A percentile compares a stretch with the other conserved stretches of the same genome.
Evolutionary conservation across 306 rosid genomes (phyloP).

Genomic region (Lupinus albus): DNA sequence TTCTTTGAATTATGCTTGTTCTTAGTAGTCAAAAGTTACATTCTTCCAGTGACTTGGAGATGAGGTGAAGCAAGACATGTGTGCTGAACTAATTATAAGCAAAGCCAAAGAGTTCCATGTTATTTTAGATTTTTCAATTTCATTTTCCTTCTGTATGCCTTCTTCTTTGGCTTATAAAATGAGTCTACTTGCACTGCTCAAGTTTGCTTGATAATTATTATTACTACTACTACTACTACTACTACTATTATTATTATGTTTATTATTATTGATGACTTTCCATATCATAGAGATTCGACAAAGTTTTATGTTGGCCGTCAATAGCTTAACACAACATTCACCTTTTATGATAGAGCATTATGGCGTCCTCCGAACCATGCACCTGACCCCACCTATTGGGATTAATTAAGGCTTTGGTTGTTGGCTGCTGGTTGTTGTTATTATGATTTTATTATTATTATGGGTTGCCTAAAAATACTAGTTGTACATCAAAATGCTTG

Average conservation of each 20-base stretch:
- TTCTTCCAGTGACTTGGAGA: conserved; percentile 26
- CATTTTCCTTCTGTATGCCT: conserved; percentile 18
- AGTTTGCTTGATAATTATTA: background rate
- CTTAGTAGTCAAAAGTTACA: conserved; percentile 2
- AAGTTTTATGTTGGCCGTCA: no score
- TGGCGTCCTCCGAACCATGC: no score
- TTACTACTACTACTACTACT: no score
- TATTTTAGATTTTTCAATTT: conserved; percentile 25
- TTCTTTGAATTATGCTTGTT: conserved; percentile 5
- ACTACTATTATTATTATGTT: no score
- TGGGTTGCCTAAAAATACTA: conserved; percentile 5
- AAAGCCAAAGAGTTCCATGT: conserved; percentile 21
- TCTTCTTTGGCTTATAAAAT: conserved; percentile 11
- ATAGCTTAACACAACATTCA: no score
- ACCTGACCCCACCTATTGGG: no score
- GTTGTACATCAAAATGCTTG: conserved; percentile 9
- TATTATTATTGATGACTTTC: no score
- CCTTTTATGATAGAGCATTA: no score
- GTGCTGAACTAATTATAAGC: conserved; percentile 18
- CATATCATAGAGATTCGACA: no score
- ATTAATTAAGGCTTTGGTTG: no score
- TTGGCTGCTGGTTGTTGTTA: no score
- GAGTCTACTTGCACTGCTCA: conserved; percentile 2
- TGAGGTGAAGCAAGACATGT: conserved; percentile 26
- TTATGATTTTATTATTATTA: no score